Base-by-base conservation (phyloP, 768 basidiomycete species). In the Mycena belliarum region DNA sequence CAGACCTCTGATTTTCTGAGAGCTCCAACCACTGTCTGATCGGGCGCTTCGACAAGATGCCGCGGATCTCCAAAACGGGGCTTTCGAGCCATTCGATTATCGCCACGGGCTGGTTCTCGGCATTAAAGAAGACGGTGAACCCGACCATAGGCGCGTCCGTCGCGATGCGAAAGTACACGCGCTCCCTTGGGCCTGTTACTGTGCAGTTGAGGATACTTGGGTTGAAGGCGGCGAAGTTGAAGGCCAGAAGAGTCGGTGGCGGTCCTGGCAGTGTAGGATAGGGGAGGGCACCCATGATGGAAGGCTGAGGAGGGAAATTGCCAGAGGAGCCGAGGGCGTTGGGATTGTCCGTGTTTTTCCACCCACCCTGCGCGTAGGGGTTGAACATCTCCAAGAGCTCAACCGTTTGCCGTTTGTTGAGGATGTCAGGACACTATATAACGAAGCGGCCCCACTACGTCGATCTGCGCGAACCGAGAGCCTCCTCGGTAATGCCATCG, bases 1-100 rank as follows among this genome's bases (percentile, higher is more conserved):
- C 79, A 55, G 26, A 81, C 82, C 73, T 72, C 64, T 62, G 67
- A 53, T 78, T 76, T 2, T 69, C 49, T 0, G 79, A 72, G n/a
- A 81, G 65, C 12, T 64, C 64, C 25, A 83, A 56, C 79, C 80
- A 83, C 20, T 74, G 69, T 1, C 68, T 68, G 21, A 70, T 66
- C 21, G 60, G 60, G 60, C 77, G 75, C 55, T 72, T 75, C 0
- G 63, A 59, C 3, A 76, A 63, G 7, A 72, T 58, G 4, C 71
- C 71, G 25, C 69, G 69, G 24, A 78, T 68, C 57, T 82, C 78
- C 43, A 83, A 63, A 1, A 68, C 70, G 6, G 78, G 72, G n/a
- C 70, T 70, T 18, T 60, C 68, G 28, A 62, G 65, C 81, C 82
- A 83, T 48, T 78, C 76, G 49, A 83, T 67, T 53, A 73, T 63